Evolutionary conservation across 306 rosid genomes (phyloP).

Genomic region (Glycine soja): DNA sequence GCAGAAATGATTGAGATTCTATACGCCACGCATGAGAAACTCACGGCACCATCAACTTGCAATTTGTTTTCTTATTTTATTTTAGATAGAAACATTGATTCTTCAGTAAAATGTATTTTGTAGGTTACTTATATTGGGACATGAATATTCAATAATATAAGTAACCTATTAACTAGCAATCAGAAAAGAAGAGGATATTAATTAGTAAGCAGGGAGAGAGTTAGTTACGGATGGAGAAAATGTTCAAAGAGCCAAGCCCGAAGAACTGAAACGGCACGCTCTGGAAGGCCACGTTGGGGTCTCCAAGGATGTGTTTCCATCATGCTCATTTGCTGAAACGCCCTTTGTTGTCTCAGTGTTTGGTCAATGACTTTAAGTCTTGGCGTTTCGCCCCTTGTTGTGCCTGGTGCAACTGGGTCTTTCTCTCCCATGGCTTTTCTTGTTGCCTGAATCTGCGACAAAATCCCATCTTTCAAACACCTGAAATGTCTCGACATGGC

Average conservation of each 20-base stretch:
- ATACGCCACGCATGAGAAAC: constrained; percentile 35
- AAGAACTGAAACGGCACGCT: constrained; percentile 85
- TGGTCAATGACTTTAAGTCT: constrained; percentile 82
- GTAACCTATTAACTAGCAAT: too few species aligned
- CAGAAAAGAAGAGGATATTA: too few species aligned
- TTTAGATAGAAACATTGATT: constrained; percentile 54
- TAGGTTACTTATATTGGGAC: constrained; percentile 36
- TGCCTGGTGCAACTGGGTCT: constrained; percentile 76
- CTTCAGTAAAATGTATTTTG: constrained; percentile 53
- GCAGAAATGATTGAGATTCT: constrained; percentile 54
- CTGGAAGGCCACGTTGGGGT: constrained; percentile 98
- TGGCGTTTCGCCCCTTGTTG: constrained; percentile 86
- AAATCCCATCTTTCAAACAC: constrained; percentile 80
- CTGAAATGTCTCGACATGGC: constrained; percentile 93
- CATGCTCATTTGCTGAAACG: constrained; percentile 87
- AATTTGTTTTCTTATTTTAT: constrained; percentile 21
- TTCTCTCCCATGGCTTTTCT: constrained; percentile 86
- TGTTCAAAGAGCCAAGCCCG: constrained; percentile 98
- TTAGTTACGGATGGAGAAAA: constrained; percentile 90
- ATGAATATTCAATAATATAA: too few species aligned
- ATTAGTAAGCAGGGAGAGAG: neutral
- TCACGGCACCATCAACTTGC: neutral
- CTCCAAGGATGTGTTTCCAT: constrained; percentile 99
- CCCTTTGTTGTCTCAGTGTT: constrained; percentile 78
- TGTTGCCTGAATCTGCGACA: constrained; percentile 65